A percentile compares a stretch with the other conserved stretches of the same genome.
Conservation (phyloP, 352 stramenopile species). For the Plasmopara halstedii region DNA sequence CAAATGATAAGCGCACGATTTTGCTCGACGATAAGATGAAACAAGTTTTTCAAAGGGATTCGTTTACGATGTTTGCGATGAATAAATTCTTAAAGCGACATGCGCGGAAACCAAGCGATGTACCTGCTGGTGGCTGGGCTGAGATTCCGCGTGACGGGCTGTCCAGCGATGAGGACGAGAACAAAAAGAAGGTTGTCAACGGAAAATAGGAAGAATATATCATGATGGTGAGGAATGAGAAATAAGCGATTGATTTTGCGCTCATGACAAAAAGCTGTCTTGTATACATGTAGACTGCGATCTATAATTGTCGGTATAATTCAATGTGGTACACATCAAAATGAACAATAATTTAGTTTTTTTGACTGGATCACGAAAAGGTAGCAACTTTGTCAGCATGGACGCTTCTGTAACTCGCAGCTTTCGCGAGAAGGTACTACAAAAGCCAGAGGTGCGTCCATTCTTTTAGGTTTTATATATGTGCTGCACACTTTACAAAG, state of each 20-base stretch:
- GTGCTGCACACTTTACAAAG: no score
- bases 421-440: constrained; percentile 63
- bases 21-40: constrained; percentile 85
- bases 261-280: constrained; percentile 17
- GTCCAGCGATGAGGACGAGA: constrained; percentile 73
- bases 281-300: no score
- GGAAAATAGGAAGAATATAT: background rate
- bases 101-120: constrained; percentile 55
- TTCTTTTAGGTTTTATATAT: no score
- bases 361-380: constrained; percentile 35
- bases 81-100: constrained; percentile 88
- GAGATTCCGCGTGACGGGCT: constrained; percentile 63
- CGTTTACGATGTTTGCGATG: constrained; percentile 86
- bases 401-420: constrained; percentile 45
- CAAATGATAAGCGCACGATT: constrained; percentile 90
- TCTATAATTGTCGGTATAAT: background rate
- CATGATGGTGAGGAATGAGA: background rate
- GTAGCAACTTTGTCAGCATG: constrained; percentile 38
- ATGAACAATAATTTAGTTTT: background rate
- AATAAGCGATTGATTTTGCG: constrained; percentile 21
- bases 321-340: constrained; percentile 1
- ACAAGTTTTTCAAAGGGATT: constrained; percentile 73
- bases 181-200: constrained; percentile 21
- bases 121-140: constrained; percentile 62
- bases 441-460: constrained; percentile 62